Evolutionary conservation across 345 rosid species (phyloP).

Genomic region (Psidium guajava): DNA sequence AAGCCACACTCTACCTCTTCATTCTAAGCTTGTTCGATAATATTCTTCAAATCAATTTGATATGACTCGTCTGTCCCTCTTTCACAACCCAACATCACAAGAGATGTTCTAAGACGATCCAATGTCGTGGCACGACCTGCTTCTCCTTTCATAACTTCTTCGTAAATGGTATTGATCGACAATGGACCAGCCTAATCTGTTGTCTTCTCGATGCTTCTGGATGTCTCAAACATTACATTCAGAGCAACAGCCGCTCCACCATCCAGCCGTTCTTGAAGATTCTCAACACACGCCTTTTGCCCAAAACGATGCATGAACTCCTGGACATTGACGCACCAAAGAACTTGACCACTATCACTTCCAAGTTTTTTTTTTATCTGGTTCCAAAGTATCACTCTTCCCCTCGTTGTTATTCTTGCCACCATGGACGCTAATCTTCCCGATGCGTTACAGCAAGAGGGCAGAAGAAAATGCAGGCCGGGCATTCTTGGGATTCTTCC

Average conservation of each 20-base stretch:
- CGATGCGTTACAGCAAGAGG: no score
- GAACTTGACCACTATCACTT: no score
- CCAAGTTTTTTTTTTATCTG: no score
- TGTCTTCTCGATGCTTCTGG: constrained; percentile 60
- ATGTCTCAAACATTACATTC: constrained; percentile 69
- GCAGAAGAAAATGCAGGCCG: no score
- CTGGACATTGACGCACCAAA: no score
- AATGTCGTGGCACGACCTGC: constrained; percentile 62
- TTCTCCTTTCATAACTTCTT: constrained; percentile 71
- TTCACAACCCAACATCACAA: no score
- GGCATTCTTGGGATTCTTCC: no score
- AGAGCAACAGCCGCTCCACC: constrained; percentile 63
- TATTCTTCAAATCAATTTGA: constrained; percentile 46
- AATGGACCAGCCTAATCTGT: constrained; percentile 55
- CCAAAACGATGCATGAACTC: no score
- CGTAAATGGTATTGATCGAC: constrained; percentile 55
- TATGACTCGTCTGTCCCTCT: constrained; percentile 34
- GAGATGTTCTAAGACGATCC: constrained; percentile 56
- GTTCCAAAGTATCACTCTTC: no score
- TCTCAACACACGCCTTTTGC: constrained; percentile 71
- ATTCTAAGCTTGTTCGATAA: constrained; percentile 55
- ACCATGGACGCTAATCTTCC: no score
- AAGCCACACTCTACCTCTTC: constrained; percentile 65
- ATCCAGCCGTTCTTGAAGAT: constrained; percentile 46
- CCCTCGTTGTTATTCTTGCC: no score